Base-by-base conservation (phyloP, 129 eudicot species). In the Kitagawia praeruptora region DNA sequence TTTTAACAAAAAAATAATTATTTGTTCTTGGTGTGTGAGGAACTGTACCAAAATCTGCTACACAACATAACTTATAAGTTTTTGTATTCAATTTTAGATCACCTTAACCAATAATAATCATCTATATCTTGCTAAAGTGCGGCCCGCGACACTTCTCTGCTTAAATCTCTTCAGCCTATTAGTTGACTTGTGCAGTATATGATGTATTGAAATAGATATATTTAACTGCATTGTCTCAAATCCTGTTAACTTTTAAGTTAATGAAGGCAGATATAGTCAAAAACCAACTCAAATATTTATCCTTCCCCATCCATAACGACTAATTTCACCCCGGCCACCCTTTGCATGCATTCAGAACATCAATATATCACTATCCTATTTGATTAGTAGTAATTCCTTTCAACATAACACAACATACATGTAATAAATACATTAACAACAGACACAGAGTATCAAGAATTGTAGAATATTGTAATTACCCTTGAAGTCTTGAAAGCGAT, bases 401-500 rank as follows among this genome's bases (percentile, higher is more conserved):
- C 1, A 21, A 21, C 27, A 54, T 12, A 19, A 54, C 64, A 54
- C 64, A 54, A 21, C 27, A 49, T 51, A 51, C 5, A 23, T 56
- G 66, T 51, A 56, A 56, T 3, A 56, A 58, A n/a, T 23, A 21
- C 34, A 58, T 15, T 28, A 28, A 31, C 39, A 23, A 31, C 40
- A 66, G 19, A 66, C 3, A 66, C 21, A 66, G 15, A 66, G 44
- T 40, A 8, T 46, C 9, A 48, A 81, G 75, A 3, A 37, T 4
- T 76, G 75, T 7, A 46, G 4, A 18, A 14, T 23, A n/a, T n/a
- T n/a, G 31, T 27, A 49, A 34, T 41, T 81, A 88, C 98, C 97
- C 86, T 84, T 88, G 66, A 93, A 96, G 70, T 85, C 89, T 0
- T 97, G 92, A 40, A 93, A 87, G 25, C 83, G 81, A 71, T 69